These are phyloP conservation scores for Nidula niveotomentosa DNA, from an alignment of 1,284 basidiomycete genomes.

Conservation along the genomic window DNA sequence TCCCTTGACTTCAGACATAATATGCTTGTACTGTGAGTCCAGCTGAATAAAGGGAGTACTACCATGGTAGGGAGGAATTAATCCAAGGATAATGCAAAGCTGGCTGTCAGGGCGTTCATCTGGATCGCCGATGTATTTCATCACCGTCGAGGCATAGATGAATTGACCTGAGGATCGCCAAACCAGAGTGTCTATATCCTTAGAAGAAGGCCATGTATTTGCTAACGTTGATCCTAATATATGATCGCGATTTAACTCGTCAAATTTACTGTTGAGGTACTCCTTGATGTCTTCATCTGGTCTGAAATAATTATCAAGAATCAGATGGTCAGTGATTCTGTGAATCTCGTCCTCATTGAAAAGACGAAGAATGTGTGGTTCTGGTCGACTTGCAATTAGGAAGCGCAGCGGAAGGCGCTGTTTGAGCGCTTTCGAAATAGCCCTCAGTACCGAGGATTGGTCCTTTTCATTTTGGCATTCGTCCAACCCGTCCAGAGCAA, in stretches of 20 bases:
- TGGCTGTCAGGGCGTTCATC: neutral
- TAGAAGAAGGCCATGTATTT: constrained; percentile 1
- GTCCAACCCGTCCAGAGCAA: neutral
- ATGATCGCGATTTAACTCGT: constrained; percentile 1
- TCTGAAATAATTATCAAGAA: constrained; percentile 2
- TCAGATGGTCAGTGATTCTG: neutral
- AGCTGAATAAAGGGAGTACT: neutral
- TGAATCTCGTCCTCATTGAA: neutral
- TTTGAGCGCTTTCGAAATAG: too few relatives aligned
- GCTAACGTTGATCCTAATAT: neutral
- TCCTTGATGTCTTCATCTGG: constrained; percentile 4
- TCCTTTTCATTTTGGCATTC: neutral
- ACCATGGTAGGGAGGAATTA: neutral
- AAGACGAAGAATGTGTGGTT: constrained; percentile 1
- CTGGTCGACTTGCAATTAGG: constrained; percentile 6
- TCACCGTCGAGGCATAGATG: neutral
- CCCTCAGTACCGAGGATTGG: neutral
- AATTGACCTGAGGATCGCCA: neutral
- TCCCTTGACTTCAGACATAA: neutral
- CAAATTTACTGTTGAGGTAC: constrained; percentile 1
- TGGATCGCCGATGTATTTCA: neutral
- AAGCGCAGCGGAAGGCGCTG: neutral
- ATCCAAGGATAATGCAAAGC: neutral
- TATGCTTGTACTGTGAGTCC: neutral
- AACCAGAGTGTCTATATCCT: neutral